Evolutionary conservation across 371 early-diverging fungal genomes (phyloP).

Genomic region (Mortierella sp.): DNA sequence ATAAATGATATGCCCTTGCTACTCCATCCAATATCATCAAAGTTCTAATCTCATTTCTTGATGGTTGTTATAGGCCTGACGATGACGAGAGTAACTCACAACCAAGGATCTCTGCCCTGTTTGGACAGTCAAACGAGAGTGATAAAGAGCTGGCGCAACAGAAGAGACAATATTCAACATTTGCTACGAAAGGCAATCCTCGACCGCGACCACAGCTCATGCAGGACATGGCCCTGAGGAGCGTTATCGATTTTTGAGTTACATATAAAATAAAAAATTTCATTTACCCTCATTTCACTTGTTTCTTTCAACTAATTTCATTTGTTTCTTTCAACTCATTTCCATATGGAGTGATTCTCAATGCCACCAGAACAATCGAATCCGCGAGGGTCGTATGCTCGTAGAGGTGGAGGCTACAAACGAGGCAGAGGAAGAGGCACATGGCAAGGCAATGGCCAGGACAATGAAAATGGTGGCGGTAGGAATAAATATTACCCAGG

Average conservation of each 20-base stretch:
- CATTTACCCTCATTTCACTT: background rate
- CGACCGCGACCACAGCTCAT: conserved; percentile 48
- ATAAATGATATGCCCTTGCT: too few species aligned
- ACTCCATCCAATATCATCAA: too few species aligned
- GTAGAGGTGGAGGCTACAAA: conserved; percentile 26
- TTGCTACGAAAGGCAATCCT: conserved; percentile 35
- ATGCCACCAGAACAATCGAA: conserved; percentile 56
- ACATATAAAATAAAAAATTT: conserved; percentile 11
- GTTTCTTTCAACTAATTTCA: background rate
- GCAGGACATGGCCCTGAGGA: conserved; percentile 53
- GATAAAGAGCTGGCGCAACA: conserved; percentile 20
- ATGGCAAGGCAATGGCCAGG: background rate
- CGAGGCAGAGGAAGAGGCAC: conserved; percentile 34
- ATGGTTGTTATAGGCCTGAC: conserved; percentile 28
- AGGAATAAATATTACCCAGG: conserved; percentile 50
- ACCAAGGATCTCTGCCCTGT: conserved; percentile 37
- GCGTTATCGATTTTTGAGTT: conserved; percentile 39
- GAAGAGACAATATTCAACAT: conserved; percentile 40
- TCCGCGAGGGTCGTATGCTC: conserved; percentile 33
- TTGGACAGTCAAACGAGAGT: conserved; percentile 15
- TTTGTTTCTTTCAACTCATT: background rate
- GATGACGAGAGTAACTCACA: conserved; percentile 38
- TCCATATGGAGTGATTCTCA: conserved; percentile 16
- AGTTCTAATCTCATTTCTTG: background rate
- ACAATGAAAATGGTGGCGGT: conserved; percentile 20